Base-by-base conservation (phyloP, 2,329 filamentous ascomycete genomes). In the Pseudogymnoascus sp. region DNA sequence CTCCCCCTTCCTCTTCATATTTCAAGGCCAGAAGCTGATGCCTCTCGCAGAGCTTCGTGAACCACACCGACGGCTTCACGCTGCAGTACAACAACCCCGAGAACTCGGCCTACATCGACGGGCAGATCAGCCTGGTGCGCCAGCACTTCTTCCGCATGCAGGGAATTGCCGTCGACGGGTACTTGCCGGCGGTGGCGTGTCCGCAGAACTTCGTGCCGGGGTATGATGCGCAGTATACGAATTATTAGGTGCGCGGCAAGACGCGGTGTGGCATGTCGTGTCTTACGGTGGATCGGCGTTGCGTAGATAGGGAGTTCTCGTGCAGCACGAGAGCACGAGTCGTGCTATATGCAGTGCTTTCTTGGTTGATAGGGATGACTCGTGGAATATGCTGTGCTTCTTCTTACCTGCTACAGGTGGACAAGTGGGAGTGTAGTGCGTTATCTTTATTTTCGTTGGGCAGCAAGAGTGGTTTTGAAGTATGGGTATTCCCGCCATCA, bases 51-150 rank as follows among this genome's bases (percentile, higher is more conserved):
- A 73, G 69, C 7, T 80, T 75, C 67, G 78, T 79, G 7, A 71
- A 78, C 60, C 78, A 81, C 64, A 72, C 66, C 36, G 79, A 81
- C 66, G 77, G 79, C 16, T 75, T 77, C 47, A 73, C 77, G 16
- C 64, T 81, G 66, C 77, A 80, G 54, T 81, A 80, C 67, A 74
- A 73, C 40, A 77, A 80, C 64, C 77, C 77, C 10, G 68, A 66
- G 21, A 79, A 80, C 65, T 73, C 77, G 21, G 71, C 68, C 1
- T 69, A 73, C 29, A 74, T 70, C 7, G 74, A 76, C 60, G 71
- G 68, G 14, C 72, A 76, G 63, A 78, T 79, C 31, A 69, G 73
- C 65, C 73, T 77, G n/a, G 75, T 80, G 26, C 69, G 77, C 29
- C 73, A 79, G 69, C 78, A 81, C 67, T 76, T 78, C 62, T 67